These are phyloP conservation scores for Castanea crenata DNA, from an alignment of 306 rosid genomes.

Conservation along the genomic window DNA sequence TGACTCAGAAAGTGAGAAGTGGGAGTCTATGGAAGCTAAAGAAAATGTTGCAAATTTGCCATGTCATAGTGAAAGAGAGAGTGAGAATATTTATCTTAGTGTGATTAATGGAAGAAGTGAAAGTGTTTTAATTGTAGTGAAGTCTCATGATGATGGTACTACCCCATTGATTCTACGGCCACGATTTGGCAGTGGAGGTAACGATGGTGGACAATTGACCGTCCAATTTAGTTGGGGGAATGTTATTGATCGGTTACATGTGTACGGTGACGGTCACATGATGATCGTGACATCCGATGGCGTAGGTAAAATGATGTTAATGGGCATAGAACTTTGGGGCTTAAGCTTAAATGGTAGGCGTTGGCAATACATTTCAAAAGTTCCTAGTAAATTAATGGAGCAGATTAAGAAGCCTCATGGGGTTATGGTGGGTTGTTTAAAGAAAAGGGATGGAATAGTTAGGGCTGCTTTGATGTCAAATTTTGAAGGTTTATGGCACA, in stretches of 20 bases:
- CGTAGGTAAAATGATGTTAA: conserved; percentile 23
- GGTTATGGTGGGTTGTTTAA: conserved; percentile 69
- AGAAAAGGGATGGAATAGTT: conserved; percentile 39
- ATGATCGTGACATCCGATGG: conserved; percentile 49
- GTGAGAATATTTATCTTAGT: conserved; percentile 24
- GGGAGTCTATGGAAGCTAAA: conserved; percentile 37
- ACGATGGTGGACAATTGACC: conserved; percentile 3
- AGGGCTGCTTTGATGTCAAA: conserved; percentile 51
- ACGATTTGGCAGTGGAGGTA: conserved; percentile 2
- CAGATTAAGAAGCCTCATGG: conserved; percentile 46
- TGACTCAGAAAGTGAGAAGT: conserved; percentile 33
- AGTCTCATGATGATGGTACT: not conserved
- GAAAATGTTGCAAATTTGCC: conserved; percentile 14
- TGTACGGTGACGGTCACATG: conserved; percentile 69
- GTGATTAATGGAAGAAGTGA: conserved; percentile 38
- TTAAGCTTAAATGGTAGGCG: conserved; percentile 30
- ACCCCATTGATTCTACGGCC: conserved; percentile 41
- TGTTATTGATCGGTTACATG: conserved; percentile 45
- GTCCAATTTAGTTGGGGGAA: conserved; percentile 50
- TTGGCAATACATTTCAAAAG: conserved; percentile 45
- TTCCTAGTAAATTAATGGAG: conserved; percentile 25
- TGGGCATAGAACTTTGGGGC: conserved; percentile 57
- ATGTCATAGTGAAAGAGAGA: conserved; percentile 25
- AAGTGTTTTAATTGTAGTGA: conserved; percentile 36
- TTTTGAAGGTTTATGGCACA: conserved; percentile 56